Percentiles rank a stretch among this genome's conserved stretches.
Conservation (phyloP, 345 rosid species). For the Gossypium herbaceum region DNA sequence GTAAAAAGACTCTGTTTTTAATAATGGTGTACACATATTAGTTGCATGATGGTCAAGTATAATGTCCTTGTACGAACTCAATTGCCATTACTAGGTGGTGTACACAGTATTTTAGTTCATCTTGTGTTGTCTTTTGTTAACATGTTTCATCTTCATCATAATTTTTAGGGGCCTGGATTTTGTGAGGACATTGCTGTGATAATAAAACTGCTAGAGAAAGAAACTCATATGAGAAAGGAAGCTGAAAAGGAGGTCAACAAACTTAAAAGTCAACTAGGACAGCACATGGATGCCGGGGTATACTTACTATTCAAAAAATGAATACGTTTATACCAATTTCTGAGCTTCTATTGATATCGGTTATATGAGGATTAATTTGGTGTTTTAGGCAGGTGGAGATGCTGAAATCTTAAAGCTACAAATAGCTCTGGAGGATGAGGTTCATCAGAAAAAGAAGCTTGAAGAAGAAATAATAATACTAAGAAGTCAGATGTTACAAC, state of each 20-base stretch:
- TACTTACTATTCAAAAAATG: slow-evolving; percentile 13
- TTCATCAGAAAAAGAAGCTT: slow-evolving; percentile 65
- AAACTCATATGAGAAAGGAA: slow-evolving; percentile 62
- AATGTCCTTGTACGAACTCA: neutral
- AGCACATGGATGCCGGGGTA: slow-evolving; percentile 61
- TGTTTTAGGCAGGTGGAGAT: slow-evolving; percentile 55
- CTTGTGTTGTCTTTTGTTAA: neutral
- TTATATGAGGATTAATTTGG: slow-evolving; percentile 22
- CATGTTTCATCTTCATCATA: slow-evolving; percentile 1
- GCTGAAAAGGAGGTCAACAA: slow-evolving; percentile 76
- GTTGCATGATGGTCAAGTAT: neutral
- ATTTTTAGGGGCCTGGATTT: slow-evolving; percentile 37
- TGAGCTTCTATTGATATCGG: neutral
- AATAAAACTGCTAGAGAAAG: slow-evolving; percentile 60
- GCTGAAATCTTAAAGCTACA: slow-evolving; percentile 67
- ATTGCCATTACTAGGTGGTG: neutral
- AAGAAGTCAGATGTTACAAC: slow-evolving; percentile 76
- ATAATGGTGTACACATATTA: neutral
- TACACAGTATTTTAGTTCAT: neutral
- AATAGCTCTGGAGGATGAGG: slow-evolving; percentile 78
- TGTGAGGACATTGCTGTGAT: slow-evolving; percentile 51
- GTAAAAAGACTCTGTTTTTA: neutral
- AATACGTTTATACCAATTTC: neutral
- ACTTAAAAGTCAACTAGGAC: slow-evolving; percentile 60
- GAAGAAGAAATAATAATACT: slow-evolving; percentile 72